Evolutionary conservation across 2,329 filamentous ascomycete species (phyloP).

Genomic region (Aspergillus pseudoviridinutans): DNA sequence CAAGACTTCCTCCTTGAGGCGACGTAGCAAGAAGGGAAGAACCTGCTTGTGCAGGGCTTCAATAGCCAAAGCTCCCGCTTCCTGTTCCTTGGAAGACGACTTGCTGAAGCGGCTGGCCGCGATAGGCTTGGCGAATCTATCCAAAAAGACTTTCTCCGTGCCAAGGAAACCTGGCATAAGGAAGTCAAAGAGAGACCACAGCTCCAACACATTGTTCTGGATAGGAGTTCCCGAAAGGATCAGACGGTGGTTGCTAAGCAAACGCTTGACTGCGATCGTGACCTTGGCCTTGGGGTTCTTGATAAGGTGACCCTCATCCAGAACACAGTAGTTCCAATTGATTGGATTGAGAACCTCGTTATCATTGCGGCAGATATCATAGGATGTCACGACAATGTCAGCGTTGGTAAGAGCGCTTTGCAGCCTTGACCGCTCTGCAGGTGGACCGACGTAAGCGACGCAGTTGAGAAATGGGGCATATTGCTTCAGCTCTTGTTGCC

Average conservation of each 20-base stretch:
- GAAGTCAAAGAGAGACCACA: conserved; percentile 98
- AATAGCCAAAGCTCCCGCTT: conserved; percentile 90
- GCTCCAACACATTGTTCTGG: conserved; percentile 93
- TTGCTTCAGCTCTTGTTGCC: conserved; percentile 95
- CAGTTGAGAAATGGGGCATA: conserved; percentile 93
- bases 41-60: conserved; percentile 99
- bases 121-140: conserved; percentile 92
- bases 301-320: conserved; percentile 96
- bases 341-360: conserved; percentile 76
- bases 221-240: conserved; percentile 97
- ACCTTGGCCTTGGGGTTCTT: conserved; percentile 99
- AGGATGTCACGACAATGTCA: conserved; percentile 94
- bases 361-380: conserved; percentile 96
- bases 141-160: conserved; percentile 92
- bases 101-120: conserved; percentile 93
- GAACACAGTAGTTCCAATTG: conserved; percentile 95
- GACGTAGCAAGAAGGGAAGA: conserved; percentile 88
- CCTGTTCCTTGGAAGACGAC: conserved; percentile 96
- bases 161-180: conserved; percentile 98
- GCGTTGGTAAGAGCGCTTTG: conserved; percentile 67
- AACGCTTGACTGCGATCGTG: conserved; percentile 82
- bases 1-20: conserved; percentile 94
- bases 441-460: conserved; percentile 86
- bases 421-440: conserved; percentile 70
- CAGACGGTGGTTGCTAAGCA: conserved; percentile 87